phyloP scores from a whole-genome alignment of 2,329 filamentous ascomycete genomes.

The Apiospora koreana region DNA sequence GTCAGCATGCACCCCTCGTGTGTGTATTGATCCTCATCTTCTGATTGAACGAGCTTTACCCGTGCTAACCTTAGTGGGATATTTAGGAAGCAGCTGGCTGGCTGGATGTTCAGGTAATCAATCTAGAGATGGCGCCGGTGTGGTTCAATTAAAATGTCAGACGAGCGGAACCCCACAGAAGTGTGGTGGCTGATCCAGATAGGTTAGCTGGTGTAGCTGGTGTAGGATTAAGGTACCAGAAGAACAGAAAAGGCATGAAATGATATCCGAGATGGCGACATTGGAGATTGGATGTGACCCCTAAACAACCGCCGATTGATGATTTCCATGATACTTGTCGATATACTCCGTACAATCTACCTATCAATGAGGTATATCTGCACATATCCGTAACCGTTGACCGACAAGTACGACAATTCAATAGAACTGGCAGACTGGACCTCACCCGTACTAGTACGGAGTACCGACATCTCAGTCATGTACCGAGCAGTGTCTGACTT shows the following conservation, averaged over 20 bases:
- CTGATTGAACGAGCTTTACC: background rate
- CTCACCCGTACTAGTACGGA: too few relatives aligned
- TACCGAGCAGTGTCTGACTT: background rate
- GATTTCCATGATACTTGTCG: background rate
- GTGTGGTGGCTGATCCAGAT: background rate
- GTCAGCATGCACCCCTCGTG: background rate
- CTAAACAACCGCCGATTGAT: background rate
- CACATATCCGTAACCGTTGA: background rate
- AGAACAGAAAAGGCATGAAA: background rate
- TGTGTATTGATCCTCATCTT: too few relatives aligned
- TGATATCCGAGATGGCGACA: background rate
- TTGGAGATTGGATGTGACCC: constrained; percentile 7
- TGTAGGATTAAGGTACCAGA: background rate
- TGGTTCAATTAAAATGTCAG: background rate
- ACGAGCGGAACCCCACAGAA: background rate
- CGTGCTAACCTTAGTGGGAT: background rate
- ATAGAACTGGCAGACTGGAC: too few relatives aligned
- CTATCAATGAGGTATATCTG: background rate
- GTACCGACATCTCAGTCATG: too few relatives aligned
- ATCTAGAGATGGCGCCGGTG: background rate
- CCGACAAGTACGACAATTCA: background rate
- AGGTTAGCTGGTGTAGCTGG: background rate
- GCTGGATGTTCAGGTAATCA: background rate
- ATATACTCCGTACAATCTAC: too few relatives aligned
- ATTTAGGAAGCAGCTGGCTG: background rate